Percentiles rank a stretch among this genome's conserved stretches.
phyloP scores from a whole-genome alignment of 1,284 basidiomycete genomes.

The Pascua guehoae region DNA sequence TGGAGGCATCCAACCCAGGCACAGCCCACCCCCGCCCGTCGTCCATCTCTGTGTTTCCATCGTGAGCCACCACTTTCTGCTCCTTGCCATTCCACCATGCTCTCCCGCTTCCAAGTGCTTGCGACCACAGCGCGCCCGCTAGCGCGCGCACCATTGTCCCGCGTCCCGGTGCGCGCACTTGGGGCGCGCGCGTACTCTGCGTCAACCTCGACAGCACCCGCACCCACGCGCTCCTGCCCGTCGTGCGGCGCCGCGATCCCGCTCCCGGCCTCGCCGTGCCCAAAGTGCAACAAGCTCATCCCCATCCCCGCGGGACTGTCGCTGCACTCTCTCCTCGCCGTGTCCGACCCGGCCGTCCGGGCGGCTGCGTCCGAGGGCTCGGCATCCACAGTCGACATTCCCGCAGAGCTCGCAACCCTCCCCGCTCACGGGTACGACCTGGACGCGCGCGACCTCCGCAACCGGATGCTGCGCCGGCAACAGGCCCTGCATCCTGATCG shows the following conservation, averaged over 20 bases:
- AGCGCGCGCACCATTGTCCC: too few species aligned
- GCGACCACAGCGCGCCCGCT: too few species aligned
- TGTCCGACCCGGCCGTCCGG: slow-evolving; percentile 24
- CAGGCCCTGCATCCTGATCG: slow-evolving; percentile 46
- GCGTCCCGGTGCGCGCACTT: too few species aligned
- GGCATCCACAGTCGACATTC: slow-evolving; percentile 20
- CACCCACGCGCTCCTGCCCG: slow-evolving; percentile 28
- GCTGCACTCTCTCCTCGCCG: slow-evolving; percentile 38
- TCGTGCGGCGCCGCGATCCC: slow-evolving; percentile 28
- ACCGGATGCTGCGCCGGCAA: slow-evolving; percentile 39
- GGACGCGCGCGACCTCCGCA: slow-evolving; percentile 33
- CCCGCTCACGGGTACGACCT: slow-evolving; percentile 39
- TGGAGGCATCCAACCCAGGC: too few species aligned
- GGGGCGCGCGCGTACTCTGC: too few species aligned
- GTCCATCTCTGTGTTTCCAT: too few species aligned
- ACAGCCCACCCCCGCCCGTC: too few species aligned
- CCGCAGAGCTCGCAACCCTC: slow-evolving; percentile 28
- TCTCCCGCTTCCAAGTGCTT: too few species aligned
- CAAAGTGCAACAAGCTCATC: slow-evolving; percentile 32
- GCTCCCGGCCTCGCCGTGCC: slow-evolving; percentile 40
- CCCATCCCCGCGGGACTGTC: slow-evolving; percentile 38
- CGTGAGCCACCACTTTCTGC: too few species aligned
- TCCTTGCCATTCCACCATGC: too few species aligned
- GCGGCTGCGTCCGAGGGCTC: background rate
- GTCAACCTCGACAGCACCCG: background rate